phyloP scores from a whole-genome alignment of 768 basidiomycete genomes.

The Chiua virens region DNA sequence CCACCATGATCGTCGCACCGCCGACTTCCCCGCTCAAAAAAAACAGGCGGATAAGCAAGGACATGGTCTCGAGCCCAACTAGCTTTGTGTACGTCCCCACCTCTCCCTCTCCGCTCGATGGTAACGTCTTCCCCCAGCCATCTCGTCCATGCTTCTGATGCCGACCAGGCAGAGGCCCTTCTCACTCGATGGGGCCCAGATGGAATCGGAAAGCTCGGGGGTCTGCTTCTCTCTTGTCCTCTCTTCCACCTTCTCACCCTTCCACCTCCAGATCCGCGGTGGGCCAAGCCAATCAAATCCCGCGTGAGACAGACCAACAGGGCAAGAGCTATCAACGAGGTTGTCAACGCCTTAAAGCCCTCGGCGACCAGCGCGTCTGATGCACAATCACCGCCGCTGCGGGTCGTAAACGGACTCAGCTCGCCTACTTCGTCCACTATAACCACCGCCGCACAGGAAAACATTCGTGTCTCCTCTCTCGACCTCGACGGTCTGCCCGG shows the following conservation, averaged over 20 bases:
- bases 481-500: conserved; percentile 49
- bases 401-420: conserved; percentile 79
- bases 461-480: conserved; percentile 47
- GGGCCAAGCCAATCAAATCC: conserved; percentile 88
- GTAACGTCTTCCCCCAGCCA: conserved; percentile 48
- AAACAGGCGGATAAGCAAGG: conserved; percentile 74
- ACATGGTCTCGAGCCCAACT: conserved; percentile 83
- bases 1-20: conserved; percentile 47
- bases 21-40: conserved; percentile 39
- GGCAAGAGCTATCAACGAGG: conserved; percentile 73
- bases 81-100: conserved; percentile 74
- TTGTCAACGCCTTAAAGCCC: conserved; percentile 67
- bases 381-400: conserved; percentile 52
- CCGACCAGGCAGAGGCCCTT: conserved; percentile 83
- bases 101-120: not conserved
- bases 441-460: conserved; percentile 75
- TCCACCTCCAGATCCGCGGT: conserved; percentile 66
- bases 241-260: conserved; percentile 23
- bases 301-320: conserved; percentile 65
- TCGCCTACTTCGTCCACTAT: conserved; percentile 68
- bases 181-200: conserved; percentile 88
- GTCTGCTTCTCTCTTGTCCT: conserved; percentile 42
- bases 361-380: conserved; percentile 45
- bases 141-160: conserved; percentile 88
- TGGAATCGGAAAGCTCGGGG: conserved; percentile 84